Conservation (phyloP, 1,284 basidiomycete species). For the Irpex rosettiformis region DNA sequence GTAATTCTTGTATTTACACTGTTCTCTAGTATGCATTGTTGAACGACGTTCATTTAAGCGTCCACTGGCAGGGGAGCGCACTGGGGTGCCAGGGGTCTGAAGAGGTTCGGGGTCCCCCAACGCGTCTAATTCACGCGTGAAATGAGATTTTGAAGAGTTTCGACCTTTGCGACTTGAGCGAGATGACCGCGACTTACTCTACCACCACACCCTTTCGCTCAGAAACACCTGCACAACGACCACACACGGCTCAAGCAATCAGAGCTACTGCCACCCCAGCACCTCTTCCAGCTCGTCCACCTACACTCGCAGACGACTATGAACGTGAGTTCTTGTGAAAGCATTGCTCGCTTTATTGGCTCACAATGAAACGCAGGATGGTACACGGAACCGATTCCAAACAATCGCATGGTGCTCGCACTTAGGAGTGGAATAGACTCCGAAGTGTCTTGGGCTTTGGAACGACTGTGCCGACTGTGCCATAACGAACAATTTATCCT, state of each 20-base stretch:
- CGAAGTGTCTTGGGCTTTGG: constrained; percentile 80
- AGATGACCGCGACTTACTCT: constrained; percentile 8
- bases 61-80: no score
- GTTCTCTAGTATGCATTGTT: no score
- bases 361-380: constrained; percentile 48
- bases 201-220: constrained; percentile 9
- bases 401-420: constrained; percentile 80
- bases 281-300: constrained; percentile 23
- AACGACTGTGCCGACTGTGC: constrained; percentile 73
- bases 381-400: constrained; percentile 70
- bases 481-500: constrained; percentile 72
- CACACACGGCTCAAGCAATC: not conserved
- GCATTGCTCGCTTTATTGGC: not conserved
- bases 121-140: constrained; percentile 8
- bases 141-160: not conserved
- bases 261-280: constrained; percentile 6
- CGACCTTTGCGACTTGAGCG: not conserved
- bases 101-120: constrained; percentile 8
- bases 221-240: constrained; percentile 7
- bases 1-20: no score
- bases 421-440: constrained; percentile 70
- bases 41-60: no score
- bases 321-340: constrained; percentile 58
- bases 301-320: constrained; percentile 68
- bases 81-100: not conserved